These are phyloP conservation scores for Earliella scabrosa DNA, from an alignment of 1,284 basidiomycete genomes.

Conservation along the genomic window DNA sequence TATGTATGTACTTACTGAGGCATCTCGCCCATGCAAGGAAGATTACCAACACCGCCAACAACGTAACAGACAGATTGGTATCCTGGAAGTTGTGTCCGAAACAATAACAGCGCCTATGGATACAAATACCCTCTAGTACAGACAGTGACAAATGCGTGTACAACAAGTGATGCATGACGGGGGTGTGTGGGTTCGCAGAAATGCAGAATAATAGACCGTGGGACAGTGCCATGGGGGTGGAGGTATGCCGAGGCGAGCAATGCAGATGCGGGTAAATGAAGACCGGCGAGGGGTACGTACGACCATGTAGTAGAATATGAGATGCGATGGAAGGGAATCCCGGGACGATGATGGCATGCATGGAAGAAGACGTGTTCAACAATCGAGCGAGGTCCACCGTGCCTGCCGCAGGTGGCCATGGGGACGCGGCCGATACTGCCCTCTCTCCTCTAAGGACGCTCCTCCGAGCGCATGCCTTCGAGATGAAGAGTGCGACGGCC, in stretches of 20 bases:
- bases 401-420: not conserved
- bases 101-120: constrained; percentile 25
- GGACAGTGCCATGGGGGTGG: not conserved
- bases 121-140: constrained; percentile 21
- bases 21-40: too few relatives aligned
- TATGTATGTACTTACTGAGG: too few relatives aligned
- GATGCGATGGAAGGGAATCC: constrained; percentile 11
- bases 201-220: constrained; percentile 5
- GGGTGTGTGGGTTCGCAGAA: too few relatives aligned
- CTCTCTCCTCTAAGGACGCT: not conserved
- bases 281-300: not conserved
- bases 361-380: not conserved
- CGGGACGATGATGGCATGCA: not conserved
- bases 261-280: not conserved
- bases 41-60: too few relatives aligned
- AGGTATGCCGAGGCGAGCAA: not conserved
- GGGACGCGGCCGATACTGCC: not conserved
- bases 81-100: constrained; percentile 13
- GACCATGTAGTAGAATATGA: constrained; percentile 3
- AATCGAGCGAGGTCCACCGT: not conserved
- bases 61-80: constrained; percentile 6
- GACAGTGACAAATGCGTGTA: constrained; percentile 12
- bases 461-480: too few relatives aligned
- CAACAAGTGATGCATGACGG: constrained; percentile 1
- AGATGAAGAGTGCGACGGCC: not conserved